Percentiles rank a stretch among this genome's conserved stretches.
Evolutionary conservation across 805 yeast genomes (phyloP).

Genomic region (Teunomyces panamensis): DNA sequence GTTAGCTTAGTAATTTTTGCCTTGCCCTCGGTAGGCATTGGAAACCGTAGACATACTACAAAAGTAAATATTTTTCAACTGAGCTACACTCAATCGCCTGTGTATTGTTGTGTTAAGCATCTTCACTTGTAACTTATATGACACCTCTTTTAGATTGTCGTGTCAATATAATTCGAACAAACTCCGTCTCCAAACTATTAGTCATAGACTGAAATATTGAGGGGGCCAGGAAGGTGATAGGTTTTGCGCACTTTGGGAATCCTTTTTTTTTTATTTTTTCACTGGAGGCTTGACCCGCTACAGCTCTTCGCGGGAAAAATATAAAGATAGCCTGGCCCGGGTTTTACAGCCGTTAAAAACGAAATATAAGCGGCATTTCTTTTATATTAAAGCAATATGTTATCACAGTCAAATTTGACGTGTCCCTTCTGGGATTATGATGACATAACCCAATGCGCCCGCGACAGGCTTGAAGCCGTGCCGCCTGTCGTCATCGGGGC

Average conservation of each 20-base stretch:
- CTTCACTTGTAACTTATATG: neutral
- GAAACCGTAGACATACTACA: neutral
- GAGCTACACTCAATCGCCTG: no score
- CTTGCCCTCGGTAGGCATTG: neutral
- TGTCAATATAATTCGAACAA: no score
- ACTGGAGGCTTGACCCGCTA: neutral
- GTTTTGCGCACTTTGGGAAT: neutral
- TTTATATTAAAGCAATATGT: neutral
- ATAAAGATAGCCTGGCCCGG: neutral
- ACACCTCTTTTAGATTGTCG: no score
- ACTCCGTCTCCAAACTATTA: neutral
- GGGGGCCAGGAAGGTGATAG: neutral
- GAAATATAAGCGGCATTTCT: neutral
- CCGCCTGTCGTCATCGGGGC: constrained; percentile 30
- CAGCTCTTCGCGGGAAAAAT: neutral
- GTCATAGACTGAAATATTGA: neutral
- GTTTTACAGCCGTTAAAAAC: neutral
- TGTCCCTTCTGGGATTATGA: constrained; percentile 54
- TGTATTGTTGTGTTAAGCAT: neutral
- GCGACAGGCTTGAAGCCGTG: constrained; percentile 39
- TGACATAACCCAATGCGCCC: constrained; percentile 55
- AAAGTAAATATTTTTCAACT: no score
- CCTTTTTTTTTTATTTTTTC: neutral
- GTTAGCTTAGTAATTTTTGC: neutral
- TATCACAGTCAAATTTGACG: constrained; percentile 4